phyloP scores from a whole-genome alignment of 164 flowering plant genomes.

The Protea cynaroides region DNA sequence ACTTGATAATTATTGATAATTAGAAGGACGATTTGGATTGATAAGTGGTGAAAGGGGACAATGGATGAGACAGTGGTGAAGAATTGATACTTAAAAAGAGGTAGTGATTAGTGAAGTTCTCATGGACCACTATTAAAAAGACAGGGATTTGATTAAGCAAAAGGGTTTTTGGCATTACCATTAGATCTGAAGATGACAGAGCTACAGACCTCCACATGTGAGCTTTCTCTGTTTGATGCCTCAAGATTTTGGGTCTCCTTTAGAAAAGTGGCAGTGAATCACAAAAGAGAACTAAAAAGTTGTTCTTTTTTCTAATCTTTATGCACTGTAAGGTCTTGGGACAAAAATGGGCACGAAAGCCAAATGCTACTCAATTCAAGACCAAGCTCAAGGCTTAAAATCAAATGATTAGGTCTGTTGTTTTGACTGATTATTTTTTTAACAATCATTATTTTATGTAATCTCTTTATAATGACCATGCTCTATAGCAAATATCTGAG shows the following conservation, averaged over 20 bases:
- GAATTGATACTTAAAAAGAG: not conserved
- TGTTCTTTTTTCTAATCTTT: conserved; percentile 10
- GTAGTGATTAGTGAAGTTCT: not conserved
- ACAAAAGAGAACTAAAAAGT: not conserved
- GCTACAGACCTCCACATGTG: conserved; percentile 31
- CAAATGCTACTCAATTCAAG: no score
- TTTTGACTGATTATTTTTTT: not conserved
- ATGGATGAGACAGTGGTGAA: not conserved
- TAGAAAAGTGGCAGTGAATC: conserved; percentile 20
- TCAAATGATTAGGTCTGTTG: not conserved
- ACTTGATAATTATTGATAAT: not conserved
- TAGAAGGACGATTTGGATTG: not conserved
- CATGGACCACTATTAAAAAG: conserved; percentile 7
- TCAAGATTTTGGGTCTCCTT: conserved; percentile 26
- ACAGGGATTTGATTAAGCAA: conserved; percentile 8
- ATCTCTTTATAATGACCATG: no score
- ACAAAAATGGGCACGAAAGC: conserved; percentile 15
- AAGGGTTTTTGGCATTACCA: conserved; percentile 15
- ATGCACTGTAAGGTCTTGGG: conserved; percentile 4
- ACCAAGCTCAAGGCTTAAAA: not conserved
- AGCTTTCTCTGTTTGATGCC: conserved; percentile 27
- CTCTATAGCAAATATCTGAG: no score
- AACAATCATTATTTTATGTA: not conserved
- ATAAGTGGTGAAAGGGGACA: not conserved
- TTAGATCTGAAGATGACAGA: conserved; percentile 15